Evolutionary conservation across 306 rosid species (phyloP).

Genomic region (Carpinus viminea): DNA sequence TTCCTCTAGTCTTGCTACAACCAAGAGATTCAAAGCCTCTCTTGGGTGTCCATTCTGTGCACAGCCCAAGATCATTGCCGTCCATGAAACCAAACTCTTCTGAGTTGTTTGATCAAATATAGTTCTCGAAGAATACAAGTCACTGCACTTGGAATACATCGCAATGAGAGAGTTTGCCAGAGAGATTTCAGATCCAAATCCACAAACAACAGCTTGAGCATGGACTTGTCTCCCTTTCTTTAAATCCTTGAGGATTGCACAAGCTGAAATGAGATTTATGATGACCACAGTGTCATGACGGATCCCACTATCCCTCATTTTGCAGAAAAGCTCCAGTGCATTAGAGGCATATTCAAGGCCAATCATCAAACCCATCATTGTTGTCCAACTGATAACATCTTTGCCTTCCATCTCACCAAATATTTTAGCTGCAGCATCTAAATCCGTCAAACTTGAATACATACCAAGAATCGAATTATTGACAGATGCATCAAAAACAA

Average conservation of each 20-base stretch:
- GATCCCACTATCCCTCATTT: slow-evolving; percentile 12
- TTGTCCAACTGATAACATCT: slow-evolving; percentile 22
- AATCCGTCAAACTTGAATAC: slow-evolving; percentile 18
- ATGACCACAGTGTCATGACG: neutral
- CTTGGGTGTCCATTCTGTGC: slow-evolving; percentile 2
- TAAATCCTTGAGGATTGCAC: slow-evolving; percentile 14
- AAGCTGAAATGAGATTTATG: slow-evolving; percentile 15
- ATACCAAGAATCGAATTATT: slow-evolving; percentile 16
- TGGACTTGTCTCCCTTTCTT: slow-evolving; percentile 18
- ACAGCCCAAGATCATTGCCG: slow-evolving; percentile 16
- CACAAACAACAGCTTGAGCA: slow-evolving; percentile 11
- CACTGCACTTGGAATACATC: slow-evolving; percentile 14
- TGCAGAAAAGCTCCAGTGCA: slow-evolving; percentile 2
- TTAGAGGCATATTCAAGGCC: neutral
- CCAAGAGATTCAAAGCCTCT: slow-evolving; percentile 15
- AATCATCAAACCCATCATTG: slow-evolving; percentile 14
- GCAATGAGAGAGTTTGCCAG: slow-evolving; percentile 17
- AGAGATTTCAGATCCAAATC: slow-evolving; percentile 16
- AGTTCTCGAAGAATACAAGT: slow-evolving; percentile 5
- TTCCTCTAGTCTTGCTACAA: slow-evolving; percentile 8
- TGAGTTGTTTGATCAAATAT: slow-evolving; percentile 11
- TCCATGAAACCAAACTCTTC: slow-evolving; percentile 18
- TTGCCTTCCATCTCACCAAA: slow-evolving; percentile 10
- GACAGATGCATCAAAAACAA: slow-evolving; percentile 7
- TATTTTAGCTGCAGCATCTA: slow-evolving; percentile 3